A percentile compares a stretch with the other conserved stretches of the same genome.
These are phyloP conservation scores for Hanseniaspora hatyaiensis DNA, from an alignment of 805 yeast species.

Conservation along the genomic window DNA sequence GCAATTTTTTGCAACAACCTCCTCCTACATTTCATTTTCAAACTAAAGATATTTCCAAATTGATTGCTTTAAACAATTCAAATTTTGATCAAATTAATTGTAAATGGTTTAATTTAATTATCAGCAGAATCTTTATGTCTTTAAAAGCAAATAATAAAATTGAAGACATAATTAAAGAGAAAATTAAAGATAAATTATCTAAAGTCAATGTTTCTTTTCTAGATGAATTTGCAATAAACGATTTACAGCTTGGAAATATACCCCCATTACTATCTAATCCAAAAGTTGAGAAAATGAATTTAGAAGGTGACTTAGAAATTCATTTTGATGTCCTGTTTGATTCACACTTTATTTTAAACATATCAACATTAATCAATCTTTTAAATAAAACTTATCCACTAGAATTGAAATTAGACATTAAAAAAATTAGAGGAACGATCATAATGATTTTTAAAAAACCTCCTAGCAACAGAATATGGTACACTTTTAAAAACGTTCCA, in stretches of 20 bases:
- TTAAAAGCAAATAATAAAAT: slow-evolving; percentile 61
- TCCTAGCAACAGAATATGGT: slow-evolving; percentile 87
- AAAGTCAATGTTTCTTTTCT: slow-evolving; percentile 77
- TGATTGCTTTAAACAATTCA: slow-evolving; percentile 68
- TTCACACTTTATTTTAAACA: slow-evolving; percentile 65
- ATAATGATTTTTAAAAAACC: slow-evolving; percentile 68
- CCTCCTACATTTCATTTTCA: slow-evolving; percentile 59
- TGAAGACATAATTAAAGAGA: slow-evolving; percentile 44
- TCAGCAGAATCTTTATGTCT: slow-evolving; percentile 72
- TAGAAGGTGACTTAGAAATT: slow-evolving; percentile 65
- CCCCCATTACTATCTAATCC: slow-evolving; percentile 76
- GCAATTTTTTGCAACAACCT: slow-evolving; percentile 1
- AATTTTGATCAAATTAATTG: slow-evolving; percentile 74
- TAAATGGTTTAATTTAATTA: slow-evolving; percentile 79
- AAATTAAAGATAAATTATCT: slow-evolving; percentile 58
- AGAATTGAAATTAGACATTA: slow-evolving; percentile 55
- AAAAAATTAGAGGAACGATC: slow-evolving; percentile 61
- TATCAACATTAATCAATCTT: slow-evolving; percentile 69
- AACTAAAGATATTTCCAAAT: slow-evolving; percentile 56
- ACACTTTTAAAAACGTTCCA: slow-evolving; percentile 72
- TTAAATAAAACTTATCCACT: slow-evolving; percentile 64
- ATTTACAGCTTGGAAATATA: slow-evolving; percentile 62
- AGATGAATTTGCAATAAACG: slow-evolving; percentile 65
- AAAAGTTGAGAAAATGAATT: slow-evolving; percentile 51
- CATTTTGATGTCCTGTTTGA: slow-evolving; percentile 52